Evolutionary conservation across 805 yeast genomes (phyloP).

Genomic region (Kluyveromyces starmeri): DNA sequence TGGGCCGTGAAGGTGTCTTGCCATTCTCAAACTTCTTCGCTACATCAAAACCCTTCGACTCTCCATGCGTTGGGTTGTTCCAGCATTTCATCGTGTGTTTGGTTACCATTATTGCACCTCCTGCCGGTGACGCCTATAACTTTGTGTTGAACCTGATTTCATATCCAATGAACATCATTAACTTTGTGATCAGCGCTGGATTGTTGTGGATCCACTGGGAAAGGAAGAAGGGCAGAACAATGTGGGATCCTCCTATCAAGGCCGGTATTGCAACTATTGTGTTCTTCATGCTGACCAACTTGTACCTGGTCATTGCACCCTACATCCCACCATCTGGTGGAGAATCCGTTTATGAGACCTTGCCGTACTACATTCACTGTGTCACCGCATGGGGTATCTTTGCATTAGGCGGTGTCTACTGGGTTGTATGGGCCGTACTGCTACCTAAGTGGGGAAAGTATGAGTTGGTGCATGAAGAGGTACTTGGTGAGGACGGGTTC

Average conservation of each 20-base stretch:
- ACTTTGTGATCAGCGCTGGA: conserved; percentile 55
- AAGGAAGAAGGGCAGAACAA: conserved; percentile 38
- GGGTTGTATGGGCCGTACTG: conserved; percentile 52
- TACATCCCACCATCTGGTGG: conserved; percentile 65
- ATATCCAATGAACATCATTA: conserved; percentile 72
- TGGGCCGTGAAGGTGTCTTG: conserved; percentile 73
- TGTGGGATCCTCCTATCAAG: conserved; percentile 66
- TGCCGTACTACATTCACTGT: conserved; percentile 74
- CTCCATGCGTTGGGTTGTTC: conserved; percentile 65
- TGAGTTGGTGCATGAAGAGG: conserved; percentile 42
- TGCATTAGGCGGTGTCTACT: conserved; percentile 55
- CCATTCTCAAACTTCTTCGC: conserved; percentile 71
- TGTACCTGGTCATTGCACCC: conserved; percentile 68
- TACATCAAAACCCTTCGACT: conserved; percentile 57
- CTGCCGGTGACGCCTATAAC: conserved; percentile 83
- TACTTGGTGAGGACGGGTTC: conserved; percentile 59
- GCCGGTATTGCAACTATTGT: conserved; percentile 54
- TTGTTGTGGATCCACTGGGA: conserved; percentile 45
- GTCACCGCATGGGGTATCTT: conserved; percentile 77
- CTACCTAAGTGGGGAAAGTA: conserved; percentile 51
- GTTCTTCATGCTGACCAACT: conserved; percentile 56
- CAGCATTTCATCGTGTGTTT: conserved; percentile 73
- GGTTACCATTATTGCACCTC: conserved; percentile 68
- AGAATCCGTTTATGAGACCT: conserved; percentile 54
- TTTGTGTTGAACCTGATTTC: conserved; percentile 72